Conservation (phyloP, 2,329 filamentous ascomycete genomes). For the Drechslerella coelobrocha region DNA sequence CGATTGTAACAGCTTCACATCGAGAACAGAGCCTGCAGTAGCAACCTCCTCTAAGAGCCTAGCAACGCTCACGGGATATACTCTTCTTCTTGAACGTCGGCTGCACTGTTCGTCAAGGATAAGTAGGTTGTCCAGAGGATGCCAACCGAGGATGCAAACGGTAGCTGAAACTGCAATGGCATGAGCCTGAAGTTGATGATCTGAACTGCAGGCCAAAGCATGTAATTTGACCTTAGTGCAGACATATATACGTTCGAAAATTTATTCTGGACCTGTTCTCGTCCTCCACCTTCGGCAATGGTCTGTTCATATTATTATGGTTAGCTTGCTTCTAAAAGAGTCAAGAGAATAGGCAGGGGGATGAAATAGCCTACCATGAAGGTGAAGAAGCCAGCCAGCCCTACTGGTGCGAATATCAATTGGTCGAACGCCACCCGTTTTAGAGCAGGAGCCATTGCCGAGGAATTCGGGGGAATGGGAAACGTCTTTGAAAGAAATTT, state of each 20-base stretch:
- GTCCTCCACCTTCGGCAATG: conserved; percentile 86
- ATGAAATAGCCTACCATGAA: conserved; percentile 68
- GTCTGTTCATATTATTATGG: conserved; percentile 61
- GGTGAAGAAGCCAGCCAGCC: conserved; percentile 87
- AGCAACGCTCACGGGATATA: conserved; percentile 24
- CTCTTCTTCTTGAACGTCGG: conserved; percentile 64
- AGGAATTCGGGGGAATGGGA: conserved; percentile 69
- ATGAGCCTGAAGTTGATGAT: conserved; percentile 95
- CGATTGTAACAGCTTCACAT: neutral
- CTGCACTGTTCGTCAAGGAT: conserved; percentile 85
- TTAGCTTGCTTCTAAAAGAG: neutral
- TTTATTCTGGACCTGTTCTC: conserved; percentile 79
- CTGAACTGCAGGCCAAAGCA: conserved; percentile 95
- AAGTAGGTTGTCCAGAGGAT: conserved; percentile 98
- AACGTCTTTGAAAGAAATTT: conserved; percentile 80
- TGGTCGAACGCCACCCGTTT: conserved; percentile 94
- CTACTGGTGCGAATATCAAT: conserved; percentile 87
- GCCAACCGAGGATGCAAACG: conserved; percentile 92
- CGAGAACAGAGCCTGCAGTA: neutral
- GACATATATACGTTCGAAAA: conserved; percentile 92
- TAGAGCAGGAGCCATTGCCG: conserved; percentile 76
- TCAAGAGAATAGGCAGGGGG: neutral
- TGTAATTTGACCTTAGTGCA: conserved; percentile 91
- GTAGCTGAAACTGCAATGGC: conserved; percentile 94
- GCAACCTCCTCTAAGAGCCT: neutral